Evolutionary conservation across 2,329 filamentous ascomycete species (phyloP).

Genomic region (Alternaria dauci): DNA sequence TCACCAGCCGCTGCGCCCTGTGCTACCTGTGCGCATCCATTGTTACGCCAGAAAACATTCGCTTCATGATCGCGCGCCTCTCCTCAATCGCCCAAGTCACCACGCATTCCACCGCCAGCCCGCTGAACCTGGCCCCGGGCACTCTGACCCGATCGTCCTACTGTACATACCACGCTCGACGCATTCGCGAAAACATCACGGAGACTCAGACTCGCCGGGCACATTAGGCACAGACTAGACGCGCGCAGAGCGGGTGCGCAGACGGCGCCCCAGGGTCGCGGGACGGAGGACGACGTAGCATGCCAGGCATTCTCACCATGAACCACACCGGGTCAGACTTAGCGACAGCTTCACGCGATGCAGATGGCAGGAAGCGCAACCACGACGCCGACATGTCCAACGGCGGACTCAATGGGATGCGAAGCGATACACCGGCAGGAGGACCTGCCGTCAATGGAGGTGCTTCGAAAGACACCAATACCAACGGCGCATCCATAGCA

Average conservation of each 20-base stretch:
- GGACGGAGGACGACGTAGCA: constrained; percentile 48
- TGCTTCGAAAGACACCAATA: constrained; percentile 11
- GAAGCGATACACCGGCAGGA: constrained; percentile 23
- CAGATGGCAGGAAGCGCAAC: constrained; percentile 41
- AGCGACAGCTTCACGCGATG: constrained; percentile 40
- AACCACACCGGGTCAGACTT: constrained; percentile 54
- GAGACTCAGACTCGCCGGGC: background rate
- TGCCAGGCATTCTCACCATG: constrained; percentile 61
- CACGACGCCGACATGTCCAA: constrained; percentile 44
- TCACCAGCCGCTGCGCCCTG: constrained; percentile 15
- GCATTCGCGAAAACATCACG: background rate
- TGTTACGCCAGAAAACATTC: background rate
- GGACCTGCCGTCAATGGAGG: constrained; percentile 23
- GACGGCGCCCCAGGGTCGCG: constrained; percentile 43
- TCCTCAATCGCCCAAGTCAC: constrained; percentile 6
- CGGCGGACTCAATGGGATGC: constrained; percentile 29
- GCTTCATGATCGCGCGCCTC: background rate
- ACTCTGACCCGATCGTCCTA: background rate
- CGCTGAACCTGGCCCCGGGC: background rate
- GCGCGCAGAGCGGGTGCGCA: constrained; percentile 33
- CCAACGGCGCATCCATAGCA: constrained; percentile 31
- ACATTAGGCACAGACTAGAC: background rate
- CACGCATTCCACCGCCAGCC: background rate
- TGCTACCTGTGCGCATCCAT: constrained; percentile 14
- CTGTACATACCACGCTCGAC: background rate